Evolutionary conservation across 208 protist genomes (phyloP).

Genomic region (Wallacemonas sp.): DNA sequence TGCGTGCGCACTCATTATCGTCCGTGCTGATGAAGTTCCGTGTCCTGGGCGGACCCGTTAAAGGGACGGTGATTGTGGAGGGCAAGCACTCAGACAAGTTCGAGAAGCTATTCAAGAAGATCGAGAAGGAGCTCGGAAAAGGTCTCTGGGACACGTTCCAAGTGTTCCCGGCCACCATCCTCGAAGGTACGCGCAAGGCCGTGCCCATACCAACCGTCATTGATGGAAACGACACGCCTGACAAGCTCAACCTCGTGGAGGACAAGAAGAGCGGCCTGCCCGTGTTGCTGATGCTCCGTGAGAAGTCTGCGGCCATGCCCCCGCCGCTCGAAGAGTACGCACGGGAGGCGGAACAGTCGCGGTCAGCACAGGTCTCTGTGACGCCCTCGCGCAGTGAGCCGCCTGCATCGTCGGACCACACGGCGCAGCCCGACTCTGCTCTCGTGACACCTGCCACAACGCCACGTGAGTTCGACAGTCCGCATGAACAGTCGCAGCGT

Average conservation of each 20-base stretch:
- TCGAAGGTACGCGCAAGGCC: slow-evolving; percentile 17
- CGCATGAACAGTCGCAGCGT: no score
- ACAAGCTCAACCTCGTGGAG: slow-evolving; percentile 17
- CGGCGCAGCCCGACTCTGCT: slow-evolving; percentile 3
- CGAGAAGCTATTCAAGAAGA: slow-evolving; percentile 47
- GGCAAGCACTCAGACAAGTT: slow-evolving; percentile 44
- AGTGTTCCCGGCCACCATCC: slow-evolving; percentile 24
- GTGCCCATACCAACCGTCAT: slow-evolving; percentile 24
- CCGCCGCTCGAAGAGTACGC: not conserved
- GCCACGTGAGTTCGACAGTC: slow-evolving; percentile 6
- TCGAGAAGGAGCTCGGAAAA: slow-evolving; percentile 44
- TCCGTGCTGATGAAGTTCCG: slow-evolving; percentile 45
- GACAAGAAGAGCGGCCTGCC: slow-evolving; percentile 7
- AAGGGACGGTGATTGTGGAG: slow-evolving; percentile 38
- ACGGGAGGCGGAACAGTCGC: not conserved
- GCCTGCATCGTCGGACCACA: not conserved
- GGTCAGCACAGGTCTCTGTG: not conserved
- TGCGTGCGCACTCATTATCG: no score
- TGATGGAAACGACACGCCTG: slow-evolving; percentile 23
- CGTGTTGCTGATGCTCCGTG: slow-evolving; percentile 10
- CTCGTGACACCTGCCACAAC: slow-evolving; percentile 8
- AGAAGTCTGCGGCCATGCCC: slow-evolving; percentile 3
- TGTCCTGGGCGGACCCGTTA: slow-evolving; percentile 43
- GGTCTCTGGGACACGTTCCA: slow-evolving; percentile 41
- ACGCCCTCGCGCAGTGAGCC: not conserved